Percentiles rank a stretch among this genome's conserved stretches.
These are phyloP conservation scores for Citrus trifoliata DNA, from an alignment of 345 rosid genomes.

Conservation along the genomic window DNA sequence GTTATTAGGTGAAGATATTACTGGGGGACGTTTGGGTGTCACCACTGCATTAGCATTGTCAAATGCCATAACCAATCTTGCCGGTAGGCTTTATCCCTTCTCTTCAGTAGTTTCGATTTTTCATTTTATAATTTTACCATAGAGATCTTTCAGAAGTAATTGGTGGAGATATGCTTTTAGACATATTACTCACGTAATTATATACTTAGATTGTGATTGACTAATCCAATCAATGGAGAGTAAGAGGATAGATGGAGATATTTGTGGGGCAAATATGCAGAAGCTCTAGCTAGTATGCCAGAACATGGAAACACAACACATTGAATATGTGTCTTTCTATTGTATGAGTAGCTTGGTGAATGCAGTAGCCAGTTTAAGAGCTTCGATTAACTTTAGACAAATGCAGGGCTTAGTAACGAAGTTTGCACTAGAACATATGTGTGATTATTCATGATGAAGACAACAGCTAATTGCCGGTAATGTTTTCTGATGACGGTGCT, in stretches of 20 bases:
- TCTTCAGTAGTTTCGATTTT: conserved; percentile 12
- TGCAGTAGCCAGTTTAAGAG: not conserved
- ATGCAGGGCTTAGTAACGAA: not conserved
- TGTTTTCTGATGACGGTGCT: not conserved
- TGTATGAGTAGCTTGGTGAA: not conserved
- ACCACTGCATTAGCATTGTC: conserved; percentile 78
- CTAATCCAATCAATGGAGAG: not conserved
- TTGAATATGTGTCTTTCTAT: not conserved
- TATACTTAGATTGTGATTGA: not conserved
- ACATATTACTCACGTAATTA: not conserved
- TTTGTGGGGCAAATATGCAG: not conserved
- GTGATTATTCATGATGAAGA: not conserved
- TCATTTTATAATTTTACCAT: not conserved
- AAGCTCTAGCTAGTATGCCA: not conserved
- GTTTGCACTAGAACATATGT: not conserved
- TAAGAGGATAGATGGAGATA: not conserved
- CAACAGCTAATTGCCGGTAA: not conserved
- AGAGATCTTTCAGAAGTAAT: not conserved
- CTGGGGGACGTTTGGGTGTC: conserved; percentile 75
- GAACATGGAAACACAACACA: not conserved
- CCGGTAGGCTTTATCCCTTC: conserved; percentile 43
- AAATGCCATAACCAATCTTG: conserved; percentile 80
- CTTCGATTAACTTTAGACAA: not conserved
- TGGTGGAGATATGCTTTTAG: not conserved
- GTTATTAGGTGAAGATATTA: conserved; percentile 79